Evolutionary conservation across 306 rosid species (phyloP), one percentile per base, ranked within the genome.

Genomic region (Inga leiocalycina): DNA sequence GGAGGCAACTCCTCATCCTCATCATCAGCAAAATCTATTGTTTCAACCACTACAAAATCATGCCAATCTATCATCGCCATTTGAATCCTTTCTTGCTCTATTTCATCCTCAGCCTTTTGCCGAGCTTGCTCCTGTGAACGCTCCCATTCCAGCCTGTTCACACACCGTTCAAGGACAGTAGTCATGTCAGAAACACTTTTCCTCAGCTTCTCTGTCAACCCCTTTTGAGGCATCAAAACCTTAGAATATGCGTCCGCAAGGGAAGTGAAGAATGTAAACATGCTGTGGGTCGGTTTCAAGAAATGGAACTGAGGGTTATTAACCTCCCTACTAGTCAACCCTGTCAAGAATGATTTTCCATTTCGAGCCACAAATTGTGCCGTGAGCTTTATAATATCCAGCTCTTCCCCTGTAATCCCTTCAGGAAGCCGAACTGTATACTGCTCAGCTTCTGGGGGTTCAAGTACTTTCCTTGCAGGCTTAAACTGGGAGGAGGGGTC

Each of bases 11-110:
- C 99, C 83, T 93, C 94, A 83, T 93, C 99, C 93, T 96, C 98
- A 35, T 96, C 99, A 52, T 96, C 98, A 65, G 84, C 98, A 90
- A 96, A 96, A 80, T 96, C 99, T 78, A 96, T 93, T 4, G 93
- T 66, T 83, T 96, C 98, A 80, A 96, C 98, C 88, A 93, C 98
- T 56, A 92, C 98, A 96, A 96, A 93, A 87, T 96, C 99, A 90
- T 96, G 98, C 98, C 99, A 96, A 87, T 96, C 99, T 82, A 96
- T 96, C 99, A 96, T 96, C 44, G 97, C 97, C 99, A 96, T 96
- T 44, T 92, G 93, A 61, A 91, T 30, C 82, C 97, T 92, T 88
- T 96, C 99, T 86, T 91, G 99, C 87, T 93, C 97, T 86, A 93
- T 88, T 84, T 96, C 98, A 87, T 93, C 94, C 82, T 93, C 97